Evolutionary conservation across 495 filamentous ascomycete genomes (phyloP).

Genomic region (Stereocaulon alpinum): DNA sequence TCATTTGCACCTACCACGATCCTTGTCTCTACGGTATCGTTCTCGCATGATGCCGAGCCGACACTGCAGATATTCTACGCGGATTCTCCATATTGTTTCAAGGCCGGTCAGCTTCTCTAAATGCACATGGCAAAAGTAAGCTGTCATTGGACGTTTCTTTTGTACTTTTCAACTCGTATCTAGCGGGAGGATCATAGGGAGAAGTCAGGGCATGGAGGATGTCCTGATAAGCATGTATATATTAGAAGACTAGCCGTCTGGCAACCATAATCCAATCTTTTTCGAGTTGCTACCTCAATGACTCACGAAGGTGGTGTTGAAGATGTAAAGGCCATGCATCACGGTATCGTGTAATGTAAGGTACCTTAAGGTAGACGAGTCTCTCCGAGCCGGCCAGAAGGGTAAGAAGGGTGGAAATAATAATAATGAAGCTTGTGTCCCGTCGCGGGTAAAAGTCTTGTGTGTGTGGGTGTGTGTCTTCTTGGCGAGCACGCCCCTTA

Average conservation of each 20-base stretch:
- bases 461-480: too few relatives aligned
- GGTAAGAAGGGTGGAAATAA: too few relatives aligned
- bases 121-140: slow-evolving; percentile 10
- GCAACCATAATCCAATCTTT: background rate
- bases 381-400: too few relatives aligned
- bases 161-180: background rate
- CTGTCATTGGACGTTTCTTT: background rate
- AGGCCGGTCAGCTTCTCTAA: background rate
- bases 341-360: too few relatives aligned
- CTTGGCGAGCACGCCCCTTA: too few relatives aligned
- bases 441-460: too few relatives aligned
- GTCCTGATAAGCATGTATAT: slow-evolving; percentile 3
- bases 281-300: background rate
- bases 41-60: background rate
- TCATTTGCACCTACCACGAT: slow-evolving; percentile 10
- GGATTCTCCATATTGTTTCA: background rate
- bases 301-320: background rate
- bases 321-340: background rate
- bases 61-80: slow-evolving; percentile 1
- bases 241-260: background rate
- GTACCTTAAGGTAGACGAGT: too few relatives aligned
- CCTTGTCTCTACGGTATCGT: slow-evolving; percentile 4
- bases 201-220: background rate
- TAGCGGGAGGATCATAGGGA: background rate
- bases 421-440: too few relatives aligned